These are phyloP conservation scores for Vicia sativa DNA, from an alignment of 306 rosid genomes.

Conservation along the genomic window DNA sequence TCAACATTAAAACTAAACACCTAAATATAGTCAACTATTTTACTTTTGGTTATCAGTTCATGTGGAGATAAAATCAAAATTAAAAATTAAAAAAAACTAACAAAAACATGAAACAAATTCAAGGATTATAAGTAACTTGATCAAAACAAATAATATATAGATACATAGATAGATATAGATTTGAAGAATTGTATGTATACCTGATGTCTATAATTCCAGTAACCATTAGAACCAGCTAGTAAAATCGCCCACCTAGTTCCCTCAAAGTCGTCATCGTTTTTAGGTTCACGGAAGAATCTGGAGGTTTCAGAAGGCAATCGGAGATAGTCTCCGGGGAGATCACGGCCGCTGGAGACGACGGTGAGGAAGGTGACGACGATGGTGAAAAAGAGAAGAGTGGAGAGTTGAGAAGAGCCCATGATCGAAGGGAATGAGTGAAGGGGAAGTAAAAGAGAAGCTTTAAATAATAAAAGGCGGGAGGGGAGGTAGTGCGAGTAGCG, in stretches of 20 bases:
- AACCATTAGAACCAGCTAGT: conserved; percentile 91
- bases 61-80: too few species aligned
- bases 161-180: neutral
- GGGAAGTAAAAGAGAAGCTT: neutral
- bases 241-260: conserved; percentile 95
- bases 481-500: neutral
- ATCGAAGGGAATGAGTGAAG: conserved; percentile 5
- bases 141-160: too few species aligned
- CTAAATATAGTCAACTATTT: conserved; percentile 1
- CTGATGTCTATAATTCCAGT: conserved; percentile 97
- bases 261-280: conserved; percentile 34
- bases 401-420: conserved; percentile 45
- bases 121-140: too few species aligned
- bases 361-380: conserved; percentile 32
- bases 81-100: too few species aligned
- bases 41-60: neutral
- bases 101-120: too few species aligned
- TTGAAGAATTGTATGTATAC: conserved; percentile 26
- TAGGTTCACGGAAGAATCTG: conserved; percentile 46
- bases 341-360: conserved; percentile 50
- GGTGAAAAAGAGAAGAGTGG: conserved; percentile 42
- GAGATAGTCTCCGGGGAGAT: conserved; percentile 51
- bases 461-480: conserved; percentile 12
- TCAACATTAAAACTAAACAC: conserved; percentile 13
- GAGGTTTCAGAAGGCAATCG: conserved; percentile 73